phyloP scores from a whole-genome alignment of 306 rosid species.

The Rosa multiflora region DNA sequence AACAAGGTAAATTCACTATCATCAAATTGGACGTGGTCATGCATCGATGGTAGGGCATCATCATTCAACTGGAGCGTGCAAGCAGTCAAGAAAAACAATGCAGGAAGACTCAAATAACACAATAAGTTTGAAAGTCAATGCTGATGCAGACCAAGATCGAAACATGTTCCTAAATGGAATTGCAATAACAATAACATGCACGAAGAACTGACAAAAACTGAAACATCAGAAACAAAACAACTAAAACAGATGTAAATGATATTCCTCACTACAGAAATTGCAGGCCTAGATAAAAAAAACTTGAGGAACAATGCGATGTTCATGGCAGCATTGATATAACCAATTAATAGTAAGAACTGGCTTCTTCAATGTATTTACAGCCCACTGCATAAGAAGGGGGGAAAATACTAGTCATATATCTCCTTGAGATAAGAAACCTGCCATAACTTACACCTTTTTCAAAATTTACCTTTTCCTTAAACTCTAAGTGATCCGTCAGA shows the following conservation, averaged over 20 bases:
- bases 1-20: too few species aligned
- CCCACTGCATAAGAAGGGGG: slow-evolving; percentile 70
- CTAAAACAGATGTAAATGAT: neutral
- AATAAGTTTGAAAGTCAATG: neutral
- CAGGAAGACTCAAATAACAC: slow-evolving; percentile 7
- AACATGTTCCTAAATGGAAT: neutral
- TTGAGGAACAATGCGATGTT: slow-evolving; percentile 90
- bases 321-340: slow-evolving; percentile 88
- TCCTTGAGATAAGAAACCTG: slow-evolving; percentile 13
- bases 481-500: too few species aligned
- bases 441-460: slow-evolving; percentile 8
- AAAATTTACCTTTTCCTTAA: too few species aligned
- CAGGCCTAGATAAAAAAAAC: slow-evolving; percentile 12
- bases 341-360: slow-evolving; percentile 81
- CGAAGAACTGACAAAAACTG: neutral
- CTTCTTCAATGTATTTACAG: slow-evolving; percentile 81
- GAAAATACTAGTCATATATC: slow-evolving; percentile 22
- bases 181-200: neutral
- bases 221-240: neutral
- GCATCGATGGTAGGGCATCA: too few species aligned
- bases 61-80: slow-evolving; percentile 54
- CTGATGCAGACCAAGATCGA: neutral
- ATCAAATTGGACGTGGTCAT: too few species aligned
- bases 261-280: neutral
- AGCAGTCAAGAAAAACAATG: slow-evolving; percentile 68